phyloP scores from a whole-genome alignment of 2,329 filamentous ascomycete species.

The Dothideomycetes sp. region DNA sequence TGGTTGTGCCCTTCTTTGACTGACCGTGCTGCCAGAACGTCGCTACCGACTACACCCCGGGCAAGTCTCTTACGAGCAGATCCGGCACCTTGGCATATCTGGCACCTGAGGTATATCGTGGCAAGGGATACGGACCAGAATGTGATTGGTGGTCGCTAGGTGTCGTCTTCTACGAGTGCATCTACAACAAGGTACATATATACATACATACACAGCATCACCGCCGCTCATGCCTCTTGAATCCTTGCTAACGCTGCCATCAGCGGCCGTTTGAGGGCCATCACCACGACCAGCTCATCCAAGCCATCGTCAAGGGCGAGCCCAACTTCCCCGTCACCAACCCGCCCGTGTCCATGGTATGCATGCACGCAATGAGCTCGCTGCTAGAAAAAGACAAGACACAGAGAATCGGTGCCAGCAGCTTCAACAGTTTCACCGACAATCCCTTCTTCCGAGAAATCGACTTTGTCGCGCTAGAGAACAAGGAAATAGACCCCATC shows the following conservation, averaged over 20 bases:
- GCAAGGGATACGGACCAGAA: conserved; percentile 77
- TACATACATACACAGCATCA: not conserved
- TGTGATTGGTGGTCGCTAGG: conserved; percentile 99
- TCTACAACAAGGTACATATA: conserved; percentile 80
- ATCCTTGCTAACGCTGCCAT: not conserved
- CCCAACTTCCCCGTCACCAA: conserved; percentile 88
- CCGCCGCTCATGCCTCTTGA: too few species aligned
- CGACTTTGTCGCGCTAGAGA: conserved; percentile 75
- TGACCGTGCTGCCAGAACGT: conserved; percentile 59
- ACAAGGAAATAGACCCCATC: conserved; percentile 80
- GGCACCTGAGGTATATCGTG: conserved; percentile 88
- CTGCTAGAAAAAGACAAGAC: conserved; percentile 72
- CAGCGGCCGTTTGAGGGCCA: conserved; percentile 89
- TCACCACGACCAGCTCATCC: conserved; percentile 69
- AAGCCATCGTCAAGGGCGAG: conserved; percentile 69
- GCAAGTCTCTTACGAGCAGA: conserved; percentile 82
- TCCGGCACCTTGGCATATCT: conserved; percentile 94
- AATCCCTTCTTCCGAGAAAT: conserved; percentile 83
- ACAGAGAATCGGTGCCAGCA: conserved; percentile 71
- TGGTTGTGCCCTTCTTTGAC: not conserved
- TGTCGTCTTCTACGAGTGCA: conserved; percentile 98
- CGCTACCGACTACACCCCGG: conserved; percentile 80
- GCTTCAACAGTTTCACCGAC: conserved; percentile 74
- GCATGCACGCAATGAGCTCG: conserved; percentile 78
- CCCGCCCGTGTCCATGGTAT: conserved; percentile 79